Conservation (phyloP, 129 eudicot genomes). For the Solidago caesia region DNA sequence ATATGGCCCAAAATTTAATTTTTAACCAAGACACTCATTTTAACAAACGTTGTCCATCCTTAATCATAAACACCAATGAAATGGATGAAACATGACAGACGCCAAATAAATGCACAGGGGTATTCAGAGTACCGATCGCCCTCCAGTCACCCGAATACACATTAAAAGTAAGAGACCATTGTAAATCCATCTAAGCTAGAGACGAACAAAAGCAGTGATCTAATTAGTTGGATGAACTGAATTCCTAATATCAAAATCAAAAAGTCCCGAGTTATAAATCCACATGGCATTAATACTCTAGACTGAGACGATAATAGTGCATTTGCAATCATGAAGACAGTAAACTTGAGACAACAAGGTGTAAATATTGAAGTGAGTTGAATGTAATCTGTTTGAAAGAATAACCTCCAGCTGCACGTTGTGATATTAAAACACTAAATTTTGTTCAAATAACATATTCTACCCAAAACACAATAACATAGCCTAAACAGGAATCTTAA, state of each 20-base stretch:
- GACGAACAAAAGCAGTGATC: not conserved
- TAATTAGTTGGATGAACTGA: not conserved
- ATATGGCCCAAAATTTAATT: too few species aligned
- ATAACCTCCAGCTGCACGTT: not conserved
- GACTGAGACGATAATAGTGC: not conserved
- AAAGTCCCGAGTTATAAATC: not conserved
- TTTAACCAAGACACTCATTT: too few species aligned
- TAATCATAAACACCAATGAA: too few species aligned
- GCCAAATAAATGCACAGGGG: too few species aligned
- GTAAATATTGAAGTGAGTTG: not conserved
- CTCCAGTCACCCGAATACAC: not conserved
- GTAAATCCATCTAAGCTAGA: not conserved
- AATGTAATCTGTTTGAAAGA: not conserved
- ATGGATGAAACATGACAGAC: too few species aligned
- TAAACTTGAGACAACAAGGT: slow-evolving; percentile 3
- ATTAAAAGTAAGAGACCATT: not conserved
- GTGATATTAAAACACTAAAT: too few species aligned
- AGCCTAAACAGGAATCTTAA: too few species aligned
- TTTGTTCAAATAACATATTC: too few species aligned
- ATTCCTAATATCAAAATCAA: not conserved
- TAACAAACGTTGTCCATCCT: too few species aligned
- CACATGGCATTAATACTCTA: not conserved
- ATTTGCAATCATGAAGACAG: not conserved
- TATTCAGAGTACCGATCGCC: not conserved
- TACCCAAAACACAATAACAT: too few species aligned